Conservation (phyloP, 2,329 filamentous ascomycete genomes). For the Fusarium poae region DNA sequence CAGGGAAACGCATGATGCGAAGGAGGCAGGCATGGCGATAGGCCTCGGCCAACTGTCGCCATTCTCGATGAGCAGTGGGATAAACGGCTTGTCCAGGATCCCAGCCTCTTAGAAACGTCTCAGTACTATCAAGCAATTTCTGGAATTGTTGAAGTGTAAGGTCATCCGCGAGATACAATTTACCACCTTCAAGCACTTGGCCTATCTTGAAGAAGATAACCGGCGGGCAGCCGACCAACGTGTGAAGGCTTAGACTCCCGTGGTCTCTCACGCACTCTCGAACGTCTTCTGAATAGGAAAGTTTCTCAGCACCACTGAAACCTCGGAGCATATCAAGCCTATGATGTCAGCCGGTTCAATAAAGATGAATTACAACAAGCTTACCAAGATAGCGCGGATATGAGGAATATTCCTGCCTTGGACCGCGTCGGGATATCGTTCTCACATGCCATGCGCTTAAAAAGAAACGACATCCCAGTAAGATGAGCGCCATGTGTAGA, state of each 20-base stretch:
- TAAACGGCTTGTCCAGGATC: slow-evolving; percentile 45
- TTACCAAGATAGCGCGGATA: slow-evolving; percentile 48
- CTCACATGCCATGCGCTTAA: slow-evolving; percentile 39
- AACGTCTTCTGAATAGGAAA: slow-evolving; percentile 45
- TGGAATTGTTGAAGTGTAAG: slow-evolving; percentile 26
- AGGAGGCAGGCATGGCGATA: slow-evolving; percentile 51
- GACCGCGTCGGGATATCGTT: slow-evolving; percentile 28
- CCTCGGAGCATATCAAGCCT: slow-evolving; percentile 51
- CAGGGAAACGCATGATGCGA: slow-evolving; percentile 46
- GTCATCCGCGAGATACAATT: slow-evolving; percentile 22
- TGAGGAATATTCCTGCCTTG: slow-evolving; percentile 42
- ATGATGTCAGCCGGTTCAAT: neutral
- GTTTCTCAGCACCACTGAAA: slow-evolving; percentile 51
- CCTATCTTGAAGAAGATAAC: slow-evolving; percentile 47
- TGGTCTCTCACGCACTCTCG: slow-evolving; percentile 45
- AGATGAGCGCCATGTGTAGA: slow-evolving; percentile 49
- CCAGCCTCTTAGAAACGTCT: slow-evolving; percentile 47
- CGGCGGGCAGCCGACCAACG: slow-evolving; percentile 48
- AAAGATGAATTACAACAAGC: accelerated
- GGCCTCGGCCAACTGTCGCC: slow-evolving; percentile 48
- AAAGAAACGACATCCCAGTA: slow-evolving; percentile 48
- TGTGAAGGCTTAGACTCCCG: slow-evolving; percentile 45
- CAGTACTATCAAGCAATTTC: slow-evolving; percentile 30
- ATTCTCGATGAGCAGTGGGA: slow-evolving; percentile 47
- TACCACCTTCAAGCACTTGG: slow-evolving; percentile 43